phyloP scores from a whole-genome alignment of 768 basidiomycete genomes.

The Rhodosporidiobolus sp. region DNA sequence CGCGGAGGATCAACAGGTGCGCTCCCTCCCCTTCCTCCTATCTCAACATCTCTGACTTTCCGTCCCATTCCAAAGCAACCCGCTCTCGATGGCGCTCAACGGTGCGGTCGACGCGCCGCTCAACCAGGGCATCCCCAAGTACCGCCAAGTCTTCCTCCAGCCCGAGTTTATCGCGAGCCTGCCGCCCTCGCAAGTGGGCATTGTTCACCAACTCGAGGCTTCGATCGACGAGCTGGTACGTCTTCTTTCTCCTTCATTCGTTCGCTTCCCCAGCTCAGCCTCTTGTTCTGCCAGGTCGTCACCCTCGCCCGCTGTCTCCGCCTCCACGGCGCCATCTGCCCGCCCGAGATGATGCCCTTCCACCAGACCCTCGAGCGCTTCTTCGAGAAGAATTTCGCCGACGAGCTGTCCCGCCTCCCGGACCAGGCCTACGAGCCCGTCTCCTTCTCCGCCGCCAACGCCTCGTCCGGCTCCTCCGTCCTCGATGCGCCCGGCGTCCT shows the following conservation, averaged over 20 bases:
- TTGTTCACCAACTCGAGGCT: constrained; percentile 66
- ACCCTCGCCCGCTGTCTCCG: constrained; percentile 78
- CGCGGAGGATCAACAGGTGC: constrained; percentile 48
- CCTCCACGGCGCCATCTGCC: constrained; percentile 76
- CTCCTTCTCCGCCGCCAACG: not conserved
- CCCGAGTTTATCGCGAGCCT: constrained; percentile 65
- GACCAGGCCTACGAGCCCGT: constrained; percentile 6
- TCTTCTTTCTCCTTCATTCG: constrained; percentile 12
- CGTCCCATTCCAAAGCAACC: constrained; percentile 58
- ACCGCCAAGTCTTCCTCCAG: constrained; percentile 72
- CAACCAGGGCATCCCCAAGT: constrained; percentile 72
- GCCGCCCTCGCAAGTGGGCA: constrained; percentile 62
- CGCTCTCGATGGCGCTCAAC: constrained; percentile 81
- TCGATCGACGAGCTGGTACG: constrained; percentile 80
- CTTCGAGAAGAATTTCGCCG: constrained; percentile 41
- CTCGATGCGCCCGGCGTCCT: not conserved
- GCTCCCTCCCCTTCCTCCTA: not conserved
- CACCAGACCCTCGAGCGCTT: constrained; percentile 73
- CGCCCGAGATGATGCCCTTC: constrained; percentile 84
- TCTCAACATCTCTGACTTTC: constrained; percentile 38
- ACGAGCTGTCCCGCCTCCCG: constrained; percentile 39
- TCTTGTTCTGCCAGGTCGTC: constrained; percentile 55
- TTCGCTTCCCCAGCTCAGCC: constrained; percentile 1
- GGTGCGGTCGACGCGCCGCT: constrained; percentile 76
- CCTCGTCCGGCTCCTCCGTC: not conserved